Conservation (phyloP, 805 yeast genomes). For the Brettanomyces nanus region DNA sequence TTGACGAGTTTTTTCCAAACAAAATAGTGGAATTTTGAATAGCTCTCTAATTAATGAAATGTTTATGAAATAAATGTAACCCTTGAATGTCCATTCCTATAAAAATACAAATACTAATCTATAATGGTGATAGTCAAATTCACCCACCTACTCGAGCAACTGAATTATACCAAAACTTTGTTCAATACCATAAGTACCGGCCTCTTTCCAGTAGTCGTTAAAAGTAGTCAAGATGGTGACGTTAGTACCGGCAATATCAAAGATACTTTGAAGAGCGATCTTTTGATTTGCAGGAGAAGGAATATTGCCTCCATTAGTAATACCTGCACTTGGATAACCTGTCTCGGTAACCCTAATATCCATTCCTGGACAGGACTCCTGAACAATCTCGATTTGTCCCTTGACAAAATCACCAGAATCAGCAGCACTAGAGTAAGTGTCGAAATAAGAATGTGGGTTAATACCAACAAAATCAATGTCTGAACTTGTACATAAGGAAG, state of each 20-base stretch:
- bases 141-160: slow-evolving; percentile 6
- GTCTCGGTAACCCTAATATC: slow-evolving; percentile 70
- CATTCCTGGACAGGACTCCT: slow-evolving; percentile 43
- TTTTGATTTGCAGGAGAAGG: slow-evolving; percentile 67
- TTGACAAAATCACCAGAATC: slow-evolving; percentile 65
- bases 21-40: slow-evolving; percentile 45
- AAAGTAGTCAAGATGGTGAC: slow-evolving; percentile 72
- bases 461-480: slow-evolving; percentile 78
- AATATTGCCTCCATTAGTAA: slow-evolving; percentile 59
- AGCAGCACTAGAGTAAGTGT: slow-evolving; percentile 49
- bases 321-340: slow-evolving; percentile 79
- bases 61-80: no score
- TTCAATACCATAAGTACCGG: slow-evolving; percentile 81
- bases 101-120: no score
- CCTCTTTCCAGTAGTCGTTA: slow-evolving; percentile 79
- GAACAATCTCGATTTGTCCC: slow-evolving; percentile 51
- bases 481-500: slow-evolving; percentile 59
- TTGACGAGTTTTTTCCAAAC: slow-evolving; percentile 59
- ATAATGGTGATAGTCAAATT: no score
- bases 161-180: slow-evolving; percentile 72
- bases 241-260: slow-evolving; percentile 48
- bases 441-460: slow-evolving; percentile 83
- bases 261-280: slow-evolving; percentile 56
- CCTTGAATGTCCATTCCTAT: no score
- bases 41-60: not conserved